Evolutionary conservation across 164 flowering plant species (phyloP).

Genomic region (Buxus sempervirens): DNA sequence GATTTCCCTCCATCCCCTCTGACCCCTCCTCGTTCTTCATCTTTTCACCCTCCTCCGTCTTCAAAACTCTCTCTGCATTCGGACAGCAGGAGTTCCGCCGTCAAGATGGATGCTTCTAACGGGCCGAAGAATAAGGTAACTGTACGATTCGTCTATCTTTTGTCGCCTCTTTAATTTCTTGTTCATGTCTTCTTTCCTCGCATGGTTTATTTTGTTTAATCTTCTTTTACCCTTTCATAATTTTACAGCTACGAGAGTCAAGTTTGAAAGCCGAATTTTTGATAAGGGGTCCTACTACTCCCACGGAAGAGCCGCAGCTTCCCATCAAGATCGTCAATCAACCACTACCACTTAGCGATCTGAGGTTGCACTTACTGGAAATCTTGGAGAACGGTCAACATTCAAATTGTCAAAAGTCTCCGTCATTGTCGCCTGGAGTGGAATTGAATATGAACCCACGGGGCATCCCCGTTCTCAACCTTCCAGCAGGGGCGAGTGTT

Average conservation of each 20-base stretch:
- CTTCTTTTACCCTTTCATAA: too few species aligned
- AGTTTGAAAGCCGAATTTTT: not conserved
- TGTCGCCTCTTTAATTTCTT: not conserved
- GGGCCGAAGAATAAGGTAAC: slow-evolving; percentile 34
- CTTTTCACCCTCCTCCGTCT: not conserved
- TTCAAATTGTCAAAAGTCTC: slow-evolving; percentile 4
- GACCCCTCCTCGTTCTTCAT: too few species aligned
- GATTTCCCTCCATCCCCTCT: not conserved
- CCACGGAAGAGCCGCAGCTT: not conserved
- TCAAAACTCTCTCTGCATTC: not conserved
- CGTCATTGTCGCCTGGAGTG: not conserved
- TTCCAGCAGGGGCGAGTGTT: too few species aligned
- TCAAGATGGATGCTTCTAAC: slow-evolving; percentile 21
- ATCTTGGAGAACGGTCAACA: not conserved
- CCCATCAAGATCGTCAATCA: slow-evolving; percentile 8
- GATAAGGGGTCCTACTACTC: not conserved
- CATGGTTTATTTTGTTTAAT: too few species aligned
- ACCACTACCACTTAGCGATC: slow-evolving; percentile 13
- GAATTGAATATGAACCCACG: slow-evolving; percentile 7
- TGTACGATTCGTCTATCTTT: too few species aligned
- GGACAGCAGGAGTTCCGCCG: not conserved
- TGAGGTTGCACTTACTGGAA: not conserved
- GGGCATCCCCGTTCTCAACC: slow-evolving; percentile 37
- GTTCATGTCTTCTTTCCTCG: not conserved
- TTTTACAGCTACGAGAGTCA: not conserved